Evolutionary conservation across 2,329 filamentous ascomycete species (phyloP), one percentile per base, ranked within the genome.

Genomic region (Aspergillus sojae): DNA sequence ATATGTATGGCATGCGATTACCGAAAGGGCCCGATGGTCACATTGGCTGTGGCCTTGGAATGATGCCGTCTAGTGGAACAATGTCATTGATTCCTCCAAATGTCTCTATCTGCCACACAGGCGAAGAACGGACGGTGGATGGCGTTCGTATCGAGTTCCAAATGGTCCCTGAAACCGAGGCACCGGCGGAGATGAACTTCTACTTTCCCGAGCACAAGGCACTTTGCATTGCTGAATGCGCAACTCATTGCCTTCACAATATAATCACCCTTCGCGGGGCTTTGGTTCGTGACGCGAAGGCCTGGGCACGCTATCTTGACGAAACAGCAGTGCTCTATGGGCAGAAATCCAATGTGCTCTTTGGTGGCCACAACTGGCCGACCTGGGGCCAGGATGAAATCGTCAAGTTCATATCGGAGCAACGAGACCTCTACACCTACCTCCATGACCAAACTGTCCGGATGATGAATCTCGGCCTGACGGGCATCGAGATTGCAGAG

Each of bases 101-200:
- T 23, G 43, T 70, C 1, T 56, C 64, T 19, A 78, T 81, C 61
- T 65, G 66, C 3, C 50, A 69, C 1, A 80, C 75, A 0, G 77
- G 77, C 1, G 65, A 78, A 34, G 64, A 72, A 57, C 56, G 63
- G 7, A 61, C 66, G 0, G 65, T 80, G 7, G 79, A 80, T 30
- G 79, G 78, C 2, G 68, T 82, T 0, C 58, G 68, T 23, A 75
- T 82, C 16, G 65, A 74, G 2, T 82, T 80, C 64, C 80, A 82
- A 62, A 71, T 82, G 69, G 74, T 75, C 0, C 79, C 79, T 1
- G 77, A 71, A 1, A 80, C 80, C 0, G 81, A 82, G 63, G 80
- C 80, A 1, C 80, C 79, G 0, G 69, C 79, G 0, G 80, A 82
- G 66, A 72, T 83, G 63, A 79, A 80, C 62, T 72, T 82, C 50